phyloP scores from a whole-genome alignment of 345 rosid species.

The Rhodamnia rubescens region DNA sequence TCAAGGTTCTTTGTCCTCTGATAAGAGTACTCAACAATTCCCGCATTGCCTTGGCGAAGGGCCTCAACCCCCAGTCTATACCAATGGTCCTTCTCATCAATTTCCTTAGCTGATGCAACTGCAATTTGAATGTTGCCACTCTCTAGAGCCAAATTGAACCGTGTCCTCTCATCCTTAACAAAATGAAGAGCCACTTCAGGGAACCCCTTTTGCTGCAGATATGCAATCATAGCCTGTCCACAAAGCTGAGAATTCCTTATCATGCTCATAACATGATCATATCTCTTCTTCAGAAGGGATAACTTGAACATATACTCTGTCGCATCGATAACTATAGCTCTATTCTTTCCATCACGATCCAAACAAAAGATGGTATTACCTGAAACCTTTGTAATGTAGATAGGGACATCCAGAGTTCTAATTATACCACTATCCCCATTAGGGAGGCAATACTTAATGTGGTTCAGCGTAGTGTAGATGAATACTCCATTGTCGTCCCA shows the following conservation, averaged over 20 bases:
- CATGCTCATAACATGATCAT: conserved; percentile 93
- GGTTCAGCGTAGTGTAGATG: conserved; percentile 80
- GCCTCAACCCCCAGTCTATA: conserved; percentile 93
- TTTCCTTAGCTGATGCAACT: conserved; percentile 93
- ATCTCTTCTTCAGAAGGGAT: conserved; percentile 64
- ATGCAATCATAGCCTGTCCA: conserved; percentile 96
- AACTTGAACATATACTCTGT: conserved; percentile 88
- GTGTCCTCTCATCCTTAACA: conserved; percentile 89
- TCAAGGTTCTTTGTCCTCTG: conserved; percentile 96
- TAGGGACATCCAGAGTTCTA: conserved; percentile 70
- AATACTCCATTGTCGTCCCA: conserved; percentile 96
- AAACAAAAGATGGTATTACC: conserved; percentile 61
- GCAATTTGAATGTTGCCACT: conserved; percentile 94
- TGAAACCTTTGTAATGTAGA: conserved; percentile 73
- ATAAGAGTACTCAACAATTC: conserved; percentile 89
- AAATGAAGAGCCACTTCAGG: conserved; percentile 99
- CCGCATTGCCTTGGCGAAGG: conserved; percentile 93
- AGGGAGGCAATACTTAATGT: conserved; percentile 88
- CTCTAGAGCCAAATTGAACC: conserved; percentile 89
- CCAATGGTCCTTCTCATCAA: conserved; percentile 95
- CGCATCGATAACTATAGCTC: conserved; percentile 56
- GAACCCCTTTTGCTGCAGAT: conserved; percentile 92
- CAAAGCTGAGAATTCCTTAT: conserved; percentile 88
- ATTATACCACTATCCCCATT: conserved; percentile 90
- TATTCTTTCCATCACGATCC: conserved; percentile 86